Base-by-base conservation (phyloP, 768 basidiomycete species). In the Agaricus subrufescens region DNA sequence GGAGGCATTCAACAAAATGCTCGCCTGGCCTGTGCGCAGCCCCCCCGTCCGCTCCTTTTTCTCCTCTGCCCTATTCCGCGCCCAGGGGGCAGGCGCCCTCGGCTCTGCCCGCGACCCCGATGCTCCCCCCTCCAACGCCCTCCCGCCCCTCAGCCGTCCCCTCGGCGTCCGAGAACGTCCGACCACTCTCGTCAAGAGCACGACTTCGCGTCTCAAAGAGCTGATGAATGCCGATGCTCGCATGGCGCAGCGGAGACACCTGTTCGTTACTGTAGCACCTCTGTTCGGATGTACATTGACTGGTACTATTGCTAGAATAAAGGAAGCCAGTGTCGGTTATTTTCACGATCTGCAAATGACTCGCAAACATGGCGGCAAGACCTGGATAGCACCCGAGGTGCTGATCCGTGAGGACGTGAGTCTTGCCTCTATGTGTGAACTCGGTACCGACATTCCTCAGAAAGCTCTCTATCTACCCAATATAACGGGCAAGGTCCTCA, bases 391-490 rank as follows among this genome's bases (percentile, higher is more conserved):
- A 10, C 95, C 94, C 1, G 84, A 80, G 23, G 88, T 90, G 23
- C 76, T 98, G 62, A 94, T 98, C 60, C 84, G 86, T 29, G 91
- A 94, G 73, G 92, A 96, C 61, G 95, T 95, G 65, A 62, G 90
- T 78, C 31, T 25, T 11, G 34, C 29, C 15, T 44, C 12, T 26
- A 27, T 19, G 37, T 34, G 26, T 48, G 19, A 38, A 9, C 27
- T 11, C n/a, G 3, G 15, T 50, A 34, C 5, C 46, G 52, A 62
- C 37, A 10, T 11, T 10, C 4, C 31, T 15, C 65, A 98, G 95
- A 89, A 86, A 86, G 85, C 96, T 14, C 74, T 95, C 3, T 97
- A 94, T 71, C 86, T 98, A 54, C 96, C 96, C 2, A 85, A 97
- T 65, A 82, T 98, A 27, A 70, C 72, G 1, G 96, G 96, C 0